These are phyloP conservation scores for Chytriomyces sp. DNA, from an alignment of 192 early-diverging fungal species.

Conservation along the genomic window DNA sequence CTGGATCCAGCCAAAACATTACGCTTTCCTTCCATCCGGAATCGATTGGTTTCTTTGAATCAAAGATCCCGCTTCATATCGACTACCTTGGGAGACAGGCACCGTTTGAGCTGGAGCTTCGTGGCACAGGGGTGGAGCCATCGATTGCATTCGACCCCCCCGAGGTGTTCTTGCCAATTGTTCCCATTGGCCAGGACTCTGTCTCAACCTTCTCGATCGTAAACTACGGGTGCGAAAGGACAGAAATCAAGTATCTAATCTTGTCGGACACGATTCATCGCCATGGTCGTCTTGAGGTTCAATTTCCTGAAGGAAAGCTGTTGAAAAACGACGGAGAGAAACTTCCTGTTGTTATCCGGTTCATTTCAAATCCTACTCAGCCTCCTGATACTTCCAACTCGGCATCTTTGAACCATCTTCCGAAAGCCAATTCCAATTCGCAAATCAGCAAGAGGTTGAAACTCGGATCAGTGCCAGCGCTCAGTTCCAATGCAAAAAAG, in stretches of 20 bases:
- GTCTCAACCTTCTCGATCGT: constrained; percentile 49
- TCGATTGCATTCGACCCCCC: constrained; percentile 57
- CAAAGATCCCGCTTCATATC: constrained; percentile 44
- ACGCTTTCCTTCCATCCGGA: constrained; percentile 50
- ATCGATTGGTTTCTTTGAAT: constrained; percentile 39
- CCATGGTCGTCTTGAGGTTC: constrained; percentile 42
- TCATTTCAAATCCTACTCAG: constrained; percentile 20
- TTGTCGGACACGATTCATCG: constrained; percentile 31
- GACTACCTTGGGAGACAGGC: constrained; percentile 51
- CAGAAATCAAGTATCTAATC: constrained; percentile 46
- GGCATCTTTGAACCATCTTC: background rate
- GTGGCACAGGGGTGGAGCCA: constrained; percentile 53
- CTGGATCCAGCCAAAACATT: constrained; percentile 39
- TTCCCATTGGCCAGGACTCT: constrained; percentile 40
- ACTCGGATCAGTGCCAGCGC: no score
- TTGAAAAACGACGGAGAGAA: constrained; percentile 57
- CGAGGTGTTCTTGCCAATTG: constrained; percentile 56
- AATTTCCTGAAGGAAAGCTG: constrained; percentile 59
- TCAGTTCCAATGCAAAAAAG: no score
- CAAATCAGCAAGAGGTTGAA: no score
- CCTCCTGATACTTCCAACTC: background rate
- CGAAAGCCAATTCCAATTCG: background rate
- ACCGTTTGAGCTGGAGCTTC: constrained; percentile 39
- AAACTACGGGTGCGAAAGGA: constrained; percentile 61
- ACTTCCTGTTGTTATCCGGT: constrained; percentile 48